Evolutionary conservation across 2,329 filamentous ascomycete genomes (phyloP).

Genomic region (Alternaria sp.): DNA sequence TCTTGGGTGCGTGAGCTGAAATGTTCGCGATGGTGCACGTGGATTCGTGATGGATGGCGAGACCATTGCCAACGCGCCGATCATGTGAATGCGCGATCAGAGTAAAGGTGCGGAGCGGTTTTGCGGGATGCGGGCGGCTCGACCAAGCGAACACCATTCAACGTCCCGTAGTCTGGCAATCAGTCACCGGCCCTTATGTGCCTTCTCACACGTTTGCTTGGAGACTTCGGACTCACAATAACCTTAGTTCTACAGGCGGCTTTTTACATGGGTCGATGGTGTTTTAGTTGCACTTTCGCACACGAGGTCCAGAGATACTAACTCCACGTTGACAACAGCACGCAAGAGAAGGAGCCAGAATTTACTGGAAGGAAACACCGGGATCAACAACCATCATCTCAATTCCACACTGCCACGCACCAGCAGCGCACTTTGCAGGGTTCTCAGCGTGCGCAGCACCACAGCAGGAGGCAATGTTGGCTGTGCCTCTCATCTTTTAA

Average conservation of each 20-base stretch:
- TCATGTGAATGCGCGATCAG: not conserved
- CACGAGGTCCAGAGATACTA: too few species aligned
- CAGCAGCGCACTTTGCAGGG: not conserved
- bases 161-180: too few species aligned
- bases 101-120: not conserved
- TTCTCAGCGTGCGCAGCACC: not conserved
- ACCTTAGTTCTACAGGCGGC: too few species aligned
- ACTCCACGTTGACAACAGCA: not conserved
- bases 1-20: not conserved
- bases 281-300: too few species aligned
- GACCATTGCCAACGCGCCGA: not conserved
- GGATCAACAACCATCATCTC: not conserved
- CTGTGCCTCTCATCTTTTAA: not conserved
- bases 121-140: not conserved
- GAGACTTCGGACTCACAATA: too few species aligned
- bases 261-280: too few species aligned
- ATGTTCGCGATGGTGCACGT: conserved; percentile 18
- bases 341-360: not conserved
- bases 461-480: not conserved
- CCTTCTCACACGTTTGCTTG: too few species aligned
- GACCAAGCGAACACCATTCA: too few species aligned
- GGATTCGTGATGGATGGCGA: conserved; percentile 6
- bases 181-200: too few species aligned
- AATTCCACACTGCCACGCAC: not conserved
- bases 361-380: not conserved